Percentiles rank a stretch among this genome's conserved stretches.
phyloP scores from a whole-genome alignment of 306 rosid genomes.

The Sesbania bispinosa region DNA sequence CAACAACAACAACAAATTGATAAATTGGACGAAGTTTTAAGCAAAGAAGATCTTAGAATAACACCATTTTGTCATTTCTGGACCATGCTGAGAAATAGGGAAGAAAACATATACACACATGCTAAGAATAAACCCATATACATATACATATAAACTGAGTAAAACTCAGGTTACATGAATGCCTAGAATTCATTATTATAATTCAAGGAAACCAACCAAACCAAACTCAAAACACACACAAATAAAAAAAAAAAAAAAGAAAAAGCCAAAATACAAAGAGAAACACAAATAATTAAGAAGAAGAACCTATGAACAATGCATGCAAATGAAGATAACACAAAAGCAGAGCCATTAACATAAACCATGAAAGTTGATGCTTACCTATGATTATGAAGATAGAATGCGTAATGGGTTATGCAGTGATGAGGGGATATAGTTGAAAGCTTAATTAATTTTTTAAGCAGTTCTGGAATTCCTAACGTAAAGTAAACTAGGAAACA shows the following conservation, averaged over 20 bases:
- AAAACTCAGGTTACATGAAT: background rate
- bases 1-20: background rate
- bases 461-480: too few species aligned
- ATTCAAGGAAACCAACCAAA: background rate
- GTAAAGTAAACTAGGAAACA: background rate
- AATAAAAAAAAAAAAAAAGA: background rate
- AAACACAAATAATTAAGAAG: background rate
- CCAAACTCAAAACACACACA: background rate
- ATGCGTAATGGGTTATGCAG: background rate
- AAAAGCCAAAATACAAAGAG: background rate
- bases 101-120: background rate
- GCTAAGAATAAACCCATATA: background rate
- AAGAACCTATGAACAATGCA: background rate
- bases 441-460: too few species aligned
- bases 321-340: background rate
- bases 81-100: background rate
- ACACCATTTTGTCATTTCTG: background rate
- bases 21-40: background rate
- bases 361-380: background rate
- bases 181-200: background rate
- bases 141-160: background rate
- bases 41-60: background rate
- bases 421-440: background rate
- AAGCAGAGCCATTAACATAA: background rate
- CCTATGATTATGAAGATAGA: background rate